Conservation (phyloP, 2,329 filamentous ascomycete species). For the Aspergillus tanneri region DNA sequence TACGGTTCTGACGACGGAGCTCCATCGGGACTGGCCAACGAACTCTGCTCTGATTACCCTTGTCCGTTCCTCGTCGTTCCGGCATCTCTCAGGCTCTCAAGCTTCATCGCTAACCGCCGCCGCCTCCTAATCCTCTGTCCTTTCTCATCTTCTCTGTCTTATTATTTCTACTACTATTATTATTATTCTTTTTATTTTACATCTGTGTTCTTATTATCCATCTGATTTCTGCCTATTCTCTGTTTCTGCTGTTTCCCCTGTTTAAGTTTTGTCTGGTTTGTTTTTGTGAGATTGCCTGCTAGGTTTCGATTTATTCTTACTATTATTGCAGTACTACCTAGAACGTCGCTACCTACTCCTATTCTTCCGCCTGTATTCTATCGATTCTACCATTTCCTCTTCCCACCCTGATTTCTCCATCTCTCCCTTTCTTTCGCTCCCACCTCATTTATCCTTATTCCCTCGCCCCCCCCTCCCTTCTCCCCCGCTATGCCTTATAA, state of each 20-base stretch:
- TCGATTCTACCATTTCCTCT: constrained; percentile 7
- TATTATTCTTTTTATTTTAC: no score
- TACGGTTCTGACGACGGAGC: constrained; percentile 1
- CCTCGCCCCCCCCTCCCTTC: constrained; percentile 9
- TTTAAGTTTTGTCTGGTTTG: not conserved
- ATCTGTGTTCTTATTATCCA: not conserved
- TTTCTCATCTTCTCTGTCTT: not conserved
- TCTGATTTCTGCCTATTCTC: not conserved
- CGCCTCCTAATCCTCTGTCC: constrained; percentile 6
- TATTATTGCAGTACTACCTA: not conserved
- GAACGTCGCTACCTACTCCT: constrained; percentile 6
- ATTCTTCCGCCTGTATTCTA: constrained; percentile 10
- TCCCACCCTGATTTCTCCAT: constrained; percentile 12
- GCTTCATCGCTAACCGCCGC: constrained; percentile 6
- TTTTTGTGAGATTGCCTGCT: not conserved
- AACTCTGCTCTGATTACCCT: constrained; percentile 17
- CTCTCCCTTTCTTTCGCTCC: constrained; percentile 20
- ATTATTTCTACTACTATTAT: not conserved
- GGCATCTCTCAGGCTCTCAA: not conserved
- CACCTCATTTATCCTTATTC: constrained; percentile 12
- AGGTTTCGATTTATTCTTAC: not conserved
- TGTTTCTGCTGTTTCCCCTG: not conserved
- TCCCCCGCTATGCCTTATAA: constrained; percentile 76
- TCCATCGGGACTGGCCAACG: constrained; percentile 17
- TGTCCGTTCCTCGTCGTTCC: constrained; percentile 11